Evolutionary conservation across 495 filamentous ascomycete genomes (phyloP), one percentile per base, ranked within the genome.

Genomic region (Achaetomiella virescens): DNA sequence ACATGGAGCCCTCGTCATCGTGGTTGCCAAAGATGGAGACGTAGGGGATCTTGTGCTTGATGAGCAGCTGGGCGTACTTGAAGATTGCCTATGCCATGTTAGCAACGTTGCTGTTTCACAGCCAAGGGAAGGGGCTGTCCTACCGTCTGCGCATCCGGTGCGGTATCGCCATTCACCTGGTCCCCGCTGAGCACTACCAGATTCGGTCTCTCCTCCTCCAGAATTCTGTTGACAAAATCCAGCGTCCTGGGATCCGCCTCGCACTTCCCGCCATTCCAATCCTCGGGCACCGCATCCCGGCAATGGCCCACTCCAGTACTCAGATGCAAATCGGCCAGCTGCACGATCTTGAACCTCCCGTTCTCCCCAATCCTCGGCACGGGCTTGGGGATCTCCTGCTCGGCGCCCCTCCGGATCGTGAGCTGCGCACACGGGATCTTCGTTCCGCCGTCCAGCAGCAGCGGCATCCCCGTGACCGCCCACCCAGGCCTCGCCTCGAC

Each of bases 281-380:
- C 81, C 31, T 78, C 75, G 0, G 91, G 92, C 57, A 91, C 78
- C 33, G 86, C 81, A 65, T 98, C 91, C 53, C 95, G 81, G 63
- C 93, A 98, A 15, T 66, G 60, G 7, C 95, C 93, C 6, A 89
- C 76, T 27, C 95, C 93, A 2, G 93, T 98, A 56, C 87, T 89
- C 57, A 98, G 68, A 71, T 98, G 93, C 52, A 96, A 64, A 76
- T 98, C 93, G 43, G 91, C 85, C 48, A 93, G 67, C 68, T 98
- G 93, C 81, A 98, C 84, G 55, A 98, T 95, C 73, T 97, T 97
- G 72, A 97, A 97, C 58, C 85, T 87, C n/a, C 91, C 91, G 68
- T 95, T 87, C 25, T 92, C 88, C 47, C 81, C 79, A 53, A 98
- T 86, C 48, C 84, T 79, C 14, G 85, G 88, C n/a, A 76, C 70